Conservation (phyloP, 208 protist species). For the Wallacemonas rigidus region DNA sequence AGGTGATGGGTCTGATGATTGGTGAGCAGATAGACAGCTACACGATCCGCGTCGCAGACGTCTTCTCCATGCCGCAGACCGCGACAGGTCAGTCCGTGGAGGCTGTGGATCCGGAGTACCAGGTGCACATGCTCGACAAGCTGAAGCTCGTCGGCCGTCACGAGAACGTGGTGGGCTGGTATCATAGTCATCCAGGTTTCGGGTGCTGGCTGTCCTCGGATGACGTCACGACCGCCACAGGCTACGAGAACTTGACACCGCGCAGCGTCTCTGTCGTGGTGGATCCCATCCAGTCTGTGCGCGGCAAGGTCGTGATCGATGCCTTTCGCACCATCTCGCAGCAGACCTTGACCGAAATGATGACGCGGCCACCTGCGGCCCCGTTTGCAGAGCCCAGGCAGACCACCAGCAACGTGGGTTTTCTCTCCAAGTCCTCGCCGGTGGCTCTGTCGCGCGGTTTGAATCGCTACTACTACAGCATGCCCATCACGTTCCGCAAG, state of each 20-base stretch:
- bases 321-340: conserved; percentile 98
- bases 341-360: conserved; percentile 90
- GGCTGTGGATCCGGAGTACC: conserved; percentile 99
- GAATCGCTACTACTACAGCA: conserved; percentile 99
- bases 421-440: conserved; percentile 98
- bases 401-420: conserved; percentile 99
- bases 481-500: conserved; percentile 99
- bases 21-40: conserved; percentile 99
- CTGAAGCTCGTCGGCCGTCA: conserved; percentile 97
- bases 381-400: conserved; percentile 96
- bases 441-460: conserved; percentile 98
- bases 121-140: conserved; percentile 99
- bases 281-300: conserved; percentile 99
- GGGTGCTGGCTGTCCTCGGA: conserved; percentile 99
- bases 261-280: conserved; percentile 99
- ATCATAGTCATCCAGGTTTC: conserved; percentile 99
- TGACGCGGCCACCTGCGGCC: conserved; percentile 11
- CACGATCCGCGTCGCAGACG: conserved; percentile 98
- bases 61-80: conserved; percentile 99
- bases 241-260: conserved; percentile 98
- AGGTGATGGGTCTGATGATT: conserved; percentile 99
- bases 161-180: conserved; percentile 99
- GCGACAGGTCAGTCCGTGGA: conserved; percentile 99
- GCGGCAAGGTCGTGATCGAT: conserved; percentile 99
- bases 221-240: conserved; percentile 98